These are phyloP conservation scores for Colletotrichum australisinense DNA, from an alignment of 2,329 filamentous ascomycete species.

Conservation along the genomic window DNA sequence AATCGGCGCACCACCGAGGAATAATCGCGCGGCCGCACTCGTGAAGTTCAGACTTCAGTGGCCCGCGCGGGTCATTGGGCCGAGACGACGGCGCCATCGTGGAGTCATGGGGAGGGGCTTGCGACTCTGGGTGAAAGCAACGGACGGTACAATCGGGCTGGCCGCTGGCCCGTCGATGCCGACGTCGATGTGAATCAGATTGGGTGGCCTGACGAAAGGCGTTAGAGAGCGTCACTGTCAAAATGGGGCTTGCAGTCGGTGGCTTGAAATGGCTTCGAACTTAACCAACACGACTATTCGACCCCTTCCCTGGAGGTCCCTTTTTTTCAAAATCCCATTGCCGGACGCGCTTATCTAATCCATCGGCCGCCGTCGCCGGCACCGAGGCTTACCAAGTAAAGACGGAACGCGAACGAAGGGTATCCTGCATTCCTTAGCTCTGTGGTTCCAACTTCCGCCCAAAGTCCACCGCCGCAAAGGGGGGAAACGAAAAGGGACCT, in stretches of 20 bases:
- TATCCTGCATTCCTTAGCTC: not conserved
- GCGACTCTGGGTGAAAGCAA: not conserved
- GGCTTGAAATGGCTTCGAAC: constrained; percentile 21
- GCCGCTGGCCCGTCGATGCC: not conserved
- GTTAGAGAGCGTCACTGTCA: constrained; percentile 25
- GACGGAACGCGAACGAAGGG: not conserved
- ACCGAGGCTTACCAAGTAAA: not conserved
- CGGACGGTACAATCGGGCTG: constrained; percentile 3
- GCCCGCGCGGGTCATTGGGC: constrained; percentile 3
- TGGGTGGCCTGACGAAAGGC: constrained; percentile 22
- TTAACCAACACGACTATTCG: not conserved
- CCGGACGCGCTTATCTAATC: constrained; percentile 14
- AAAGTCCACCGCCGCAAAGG: not conserved
- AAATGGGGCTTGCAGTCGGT: constrained; percentile 28
- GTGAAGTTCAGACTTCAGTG: not conserved
- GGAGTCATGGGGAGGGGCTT: not conserved
- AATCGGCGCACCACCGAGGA: not conserved
- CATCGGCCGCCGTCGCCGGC: constrained; percentile 11
- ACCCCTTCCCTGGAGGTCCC: not conserved
- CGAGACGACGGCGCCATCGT: constrained; percentile 4
- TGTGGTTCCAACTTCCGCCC: constrained; percentile 2
- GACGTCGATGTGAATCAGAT: not conserved
- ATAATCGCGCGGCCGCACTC: not conserved
- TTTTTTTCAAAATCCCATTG: not conserved
- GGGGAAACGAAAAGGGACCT: not conserved